Conservation (phyloP, 441 rosid genomes). For the Adansonia rubrostipa region DNA sequence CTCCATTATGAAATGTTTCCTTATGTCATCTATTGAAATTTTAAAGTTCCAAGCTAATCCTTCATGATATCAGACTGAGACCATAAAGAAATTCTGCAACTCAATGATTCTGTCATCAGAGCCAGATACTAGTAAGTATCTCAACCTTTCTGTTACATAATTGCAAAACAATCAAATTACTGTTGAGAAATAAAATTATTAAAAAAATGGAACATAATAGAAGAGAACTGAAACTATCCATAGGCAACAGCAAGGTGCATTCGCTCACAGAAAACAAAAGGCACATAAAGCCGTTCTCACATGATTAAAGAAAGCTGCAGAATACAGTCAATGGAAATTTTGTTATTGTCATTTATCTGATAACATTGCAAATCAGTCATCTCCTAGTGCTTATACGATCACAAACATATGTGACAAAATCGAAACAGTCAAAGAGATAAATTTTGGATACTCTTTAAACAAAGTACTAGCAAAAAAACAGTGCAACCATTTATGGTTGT, state of each 20-base stretch:
- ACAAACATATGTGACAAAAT: neutral
- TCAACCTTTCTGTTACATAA: neutral
- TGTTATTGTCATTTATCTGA: neutral
- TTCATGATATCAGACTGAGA: neutral
- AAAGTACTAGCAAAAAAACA: neutral
- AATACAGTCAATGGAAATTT: neutral
- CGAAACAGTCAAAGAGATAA: neutral
- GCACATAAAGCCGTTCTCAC: neutral
- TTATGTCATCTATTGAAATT: neutral
- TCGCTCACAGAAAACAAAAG: neutral
- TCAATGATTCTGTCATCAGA: neutral
- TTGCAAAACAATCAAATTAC: conserved; percentile 1
- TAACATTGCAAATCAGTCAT: neutral
- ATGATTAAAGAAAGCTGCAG: neutral
- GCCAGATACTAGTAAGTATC: neutral
- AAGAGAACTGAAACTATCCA: too few species aligned
- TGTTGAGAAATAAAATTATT: neutral
- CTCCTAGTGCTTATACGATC: neutral
- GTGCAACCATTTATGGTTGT: neutral
- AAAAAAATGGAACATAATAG: neutral
- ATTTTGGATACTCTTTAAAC: conserved; percentile 10
- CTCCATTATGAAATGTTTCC: neutral
- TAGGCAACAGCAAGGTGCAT: neutral
- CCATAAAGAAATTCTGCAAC: neutral
- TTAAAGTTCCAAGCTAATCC: neutral